Percentiles rank a stretch among this genome's conserved stretches.
phyloP scores from a whole-genome alignment of 805 yeast genomes.

The Allodekkera sacchari region DNA sequence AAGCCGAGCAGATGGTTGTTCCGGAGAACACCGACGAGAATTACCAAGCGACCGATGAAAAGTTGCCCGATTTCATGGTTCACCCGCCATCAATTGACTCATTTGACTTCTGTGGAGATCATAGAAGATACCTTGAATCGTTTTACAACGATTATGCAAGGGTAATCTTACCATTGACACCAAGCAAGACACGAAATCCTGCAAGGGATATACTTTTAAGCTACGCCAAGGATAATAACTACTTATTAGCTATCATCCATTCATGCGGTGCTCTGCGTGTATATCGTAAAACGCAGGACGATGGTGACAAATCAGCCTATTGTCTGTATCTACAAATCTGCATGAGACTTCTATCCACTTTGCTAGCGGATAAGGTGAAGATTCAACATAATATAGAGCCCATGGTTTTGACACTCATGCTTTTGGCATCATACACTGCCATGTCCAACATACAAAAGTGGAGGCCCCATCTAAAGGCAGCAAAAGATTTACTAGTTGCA shows the following conservation, averaged over 20 bases:
- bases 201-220: conserved; percentile 53
- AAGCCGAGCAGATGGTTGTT: too few species aligned
- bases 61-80: conserved; percentile 1
- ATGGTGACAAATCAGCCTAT: conserved; percentile 56
- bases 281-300: conserved; percentile 31
- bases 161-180: conserved; percentile 3
- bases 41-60: too few species aligned
- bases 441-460: conserved; percentile 44
- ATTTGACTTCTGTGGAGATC: conserved; percentile 30
- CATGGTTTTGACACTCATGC: conserved; percentile 52
- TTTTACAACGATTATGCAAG: conserved; percentile 1
- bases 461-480: too few species aligned
- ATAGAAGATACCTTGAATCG: conserved; percentile 4
- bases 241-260: conserved; percentile 56
- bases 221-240: conserved; percentile 51
- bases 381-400: conserved; percentile 52
- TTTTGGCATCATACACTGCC: conserved; percentile 56
- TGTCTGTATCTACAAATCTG: conserved; percentile 59
- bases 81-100: conserved; percentile 14
- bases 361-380: conserved; percentile 27
- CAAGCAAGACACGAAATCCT: conserved; percentile 40
- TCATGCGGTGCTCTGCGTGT: conserved; percentile 63
- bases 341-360: conserved; percentile 47
- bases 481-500: too few species aligned
- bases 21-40: too few species aligned